Base-by-base conservation (phyloP, 306 rosid genomes). In the Lithocarpus polystachyus region DNA sequence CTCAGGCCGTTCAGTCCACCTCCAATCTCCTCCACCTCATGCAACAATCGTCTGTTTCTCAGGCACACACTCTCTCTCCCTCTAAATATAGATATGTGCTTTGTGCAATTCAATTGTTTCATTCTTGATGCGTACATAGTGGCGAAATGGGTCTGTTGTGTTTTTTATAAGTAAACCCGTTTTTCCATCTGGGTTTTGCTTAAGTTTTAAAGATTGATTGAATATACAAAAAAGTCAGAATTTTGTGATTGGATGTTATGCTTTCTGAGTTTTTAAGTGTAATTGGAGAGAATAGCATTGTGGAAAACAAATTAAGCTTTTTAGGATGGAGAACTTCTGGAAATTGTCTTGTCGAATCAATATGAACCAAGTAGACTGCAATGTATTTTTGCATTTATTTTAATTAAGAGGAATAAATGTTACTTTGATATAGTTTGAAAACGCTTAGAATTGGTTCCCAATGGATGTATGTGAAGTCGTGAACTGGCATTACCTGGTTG, bases 21-120 rank as follows among this genome's bases (percentile, higher is more conserved):
- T 89, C 97, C 80, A 92, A 92, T 72, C 92, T 94, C 77, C 90
- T 94, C 77, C 92, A 88, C 40, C 92, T 94, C 69, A 94, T 94
- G 96, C 97, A 89, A 53, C 90, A 92, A 35, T 84, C 98, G 52
- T 92, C 97, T 76, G 85, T 89, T 40, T 77, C 97, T 72, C 92
- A 94, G 91, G 98, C 77, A 75, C 51, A 57, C 54, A 29, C 45
- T 70, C 8, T 40, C 18, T 11, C 29, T 40, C 37, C 22, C 40
- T 52, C 29, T 6, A 1, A 6, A 35, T 70, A 29, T 60, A 8
- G 20, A 31, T 69, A 48, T 22, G 54, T 33, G 15, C 13, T 54
- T 65, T 2, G 35, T 69, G 7, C 31, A 6, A 33, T 68, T 37
- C 40, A 37, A 15, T 43, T 18, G 19, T 70, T 28, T 8, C n/a